Evolutionary conservation across 2,329 filamentous ascomycete genomes (phyloP).

Genomic region (Neodidymelliopsis sp.): DNA sequence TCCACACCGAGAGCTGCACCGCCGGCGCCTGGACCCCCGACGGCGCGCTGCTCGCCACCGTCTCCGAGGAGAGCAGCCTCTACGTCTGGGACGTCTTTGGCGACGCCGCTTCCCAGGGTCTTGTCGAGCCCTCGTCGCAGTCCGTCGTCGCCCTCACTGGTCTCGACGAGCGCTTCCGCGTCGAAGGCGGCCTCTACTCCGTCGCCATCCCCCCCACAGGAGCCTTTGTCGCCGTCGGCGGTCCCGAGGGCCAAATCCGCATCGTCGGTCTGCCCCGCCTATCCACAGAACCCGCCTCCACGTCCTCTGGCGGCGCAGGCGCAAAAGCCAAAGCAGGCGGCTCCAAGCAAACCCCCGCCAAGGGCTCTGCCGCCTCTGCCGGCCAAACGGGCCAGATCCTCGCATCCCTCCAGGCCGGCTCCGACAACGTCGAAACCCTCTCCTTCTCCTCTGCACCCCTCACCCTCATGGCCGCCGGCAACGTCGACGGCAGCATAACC

Average conservation of each 20-base stretch:
- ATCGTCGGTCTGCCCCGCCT: conserved; percentile 82
- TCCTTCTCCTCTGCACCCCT: conserved; percentile 68
- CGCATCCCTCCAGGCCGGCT: conserved; percentile 81
- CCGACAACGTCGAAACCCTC: conserved; percentile 79
- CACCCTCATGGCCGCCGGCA: conserved; percentile 68
- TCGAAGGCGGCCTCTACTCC: conserved; percentile 90
- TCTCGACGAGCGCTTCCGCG: conserved; percentile 86
- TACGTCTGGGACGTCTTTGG: conserved; percentile 95
- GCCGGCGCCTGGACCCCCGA: conserved; percentile 91
- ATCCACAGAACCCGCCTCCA: conserved; percentile 39
- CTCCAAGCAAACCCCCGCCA: conserved; percentile 52
- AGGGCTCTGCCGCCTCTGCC: conserved; percentile 44
- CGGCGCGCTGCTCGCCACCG: conserved; percentile 84
- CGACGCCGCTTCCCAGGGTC: conserved; percentile 70
- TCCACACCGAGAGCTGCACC: conserved; percentile 85
- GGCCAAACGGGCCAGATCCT: conserved; percentile 76
- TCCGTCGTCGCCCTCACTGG: conserved; percentile 79
- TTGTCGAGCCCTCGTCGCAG: conserved; percentile 63
- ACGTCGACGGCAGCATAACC: conserved; percentile 74
- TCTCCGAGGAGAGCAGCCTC: conserved; percentile 85
- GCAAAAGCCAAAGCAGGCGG: conserved; percentile 59
- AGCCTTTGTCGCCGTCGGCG: conserved; percentile 82
- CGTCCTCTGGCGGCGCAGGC: conserved; percentile 54
- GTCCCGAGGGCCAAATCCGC: conserved; percentile 84
- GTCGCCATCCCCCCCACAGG: conserved; percentile 83